Percentiles rank a stretch among this genome's conserved stretches.
Evolutionary conservation across 805 yeast genomes (phyloP).

Genomic region (Metschnikowia cerradonensis): DNA sequence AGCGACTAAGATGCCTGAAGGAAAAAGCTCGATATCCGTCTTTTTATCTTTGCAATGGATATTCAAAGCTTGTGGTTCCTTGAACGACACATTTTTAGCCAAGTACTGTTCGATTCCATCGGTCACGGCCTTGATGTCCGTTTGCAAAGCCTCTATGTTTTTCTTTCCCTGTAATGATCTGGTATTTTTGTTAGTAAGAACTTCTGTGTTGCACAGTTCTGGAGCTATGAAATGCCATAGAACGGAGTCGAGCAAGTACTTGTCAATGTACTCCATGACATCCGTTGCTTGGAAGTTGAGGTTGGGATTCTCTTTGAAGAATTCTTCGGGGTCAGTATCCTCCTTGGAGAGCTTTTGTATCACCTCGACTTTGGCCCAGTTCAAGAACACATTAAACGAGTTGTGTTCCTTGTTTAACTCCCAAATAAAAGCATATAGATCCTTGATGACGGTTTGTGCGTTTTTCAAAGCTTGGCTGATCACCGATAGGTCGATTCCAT

Average conservation of each 20-base stretch:
- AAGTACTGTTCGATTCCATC: constrained; percentile 30
- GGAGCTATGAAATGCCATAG: constrained; percentile 7
- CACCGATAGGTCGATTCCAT: constrained; percentile 9
- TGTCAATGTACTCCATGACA: constrained; percentile 15
- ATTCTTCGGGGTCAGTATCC: constrained; percentile 27
- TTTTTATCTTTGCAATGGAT: constrained; percentile 4
- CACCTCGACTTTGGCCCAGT: constrained; percentile 40
- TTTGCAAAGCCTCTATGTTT: constrained; percentile 1
- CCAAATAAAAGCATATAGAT: constrained; percentile 37
- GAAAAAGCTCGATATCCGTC: constrained; percentile 2
- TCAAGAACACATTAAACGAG: constrained; percentile 41
- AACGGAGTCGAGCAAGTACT: constrained; percentile 10
- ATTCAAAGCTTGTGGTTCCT: constrained; percentile 10
- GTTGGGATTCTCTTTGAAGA: constrained; percentile 13
- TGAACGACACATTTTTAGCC: constrained; percentile 14
- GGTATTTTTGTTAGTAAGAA: not conserved
- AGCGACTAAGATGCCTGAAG: not conserved
- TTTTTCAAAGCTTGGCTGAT: constrained; percentile 8
- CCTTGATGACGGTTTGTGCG: constrained; percentile 27
- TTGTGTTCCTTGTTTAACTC: constrained; percentile 44
- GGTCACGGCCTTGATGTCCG: constrained; percentile 13
- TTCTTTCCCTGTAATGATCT: not conserved
- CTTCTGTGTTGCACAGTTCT: constrained; percentile 7
- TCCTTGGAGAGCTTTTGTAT: constrained; percentile 35
- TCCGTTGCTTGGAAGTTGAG: constrained; percentile 13